phyloP scores from a whole-genome alignment of 192 early-diverging fungal species.

The Diversispora eburnea region DNA sequence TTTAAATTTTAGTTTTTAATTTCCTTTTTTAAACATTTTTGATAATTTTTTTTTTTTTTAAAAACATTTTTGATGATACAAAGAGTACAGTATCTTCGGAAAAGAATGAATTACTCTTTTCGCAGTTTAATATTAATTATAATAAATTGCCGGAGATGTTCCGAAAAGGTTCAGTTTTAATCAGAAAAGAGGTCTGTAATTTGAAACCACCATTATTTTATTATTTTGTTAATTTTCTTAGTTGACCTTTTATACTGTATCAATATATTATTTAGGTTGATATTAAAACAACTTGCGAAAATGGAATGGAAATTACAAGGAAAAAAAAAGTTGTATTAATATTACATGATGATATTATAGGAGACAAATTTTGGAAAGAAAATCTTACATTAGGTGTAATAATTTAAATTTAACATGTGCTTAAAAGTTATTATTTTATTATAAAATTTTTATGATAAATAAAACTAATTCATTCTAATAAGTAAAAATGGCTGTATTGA shows the following conservation, averaged over 20 bases:
- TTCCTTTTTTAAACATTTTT: background rate
- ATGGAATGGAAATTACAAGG: slow-evolving; percentile 37
- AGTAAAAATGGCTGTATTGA: no score
- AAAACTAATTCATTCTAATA: no score
- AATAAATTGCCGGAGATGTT: slow-evolving; percentile 77
- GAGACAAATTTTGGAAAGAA: slow-evolving; percentile 67
- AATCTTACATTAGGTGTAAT: background rate
- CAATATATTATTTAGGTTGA: slow-evolving; percentile 15
- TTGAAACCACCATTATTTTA: slow-evolving; percentile 27
- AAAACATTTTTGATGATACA: background rate
- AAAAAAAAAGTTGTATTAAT: slow-evolving; percentile 52
- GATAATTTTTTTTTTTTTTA: slow-evolving; percentile 7
- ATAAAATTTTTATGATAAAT: no score
- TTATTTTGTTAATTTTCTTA: background rate
- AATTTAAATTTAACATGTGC: no score
- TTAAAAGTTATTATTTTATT: no score
- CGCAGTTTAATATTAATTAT: slow-evolving; percentile 85
- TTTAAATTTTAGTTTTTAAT: no score
- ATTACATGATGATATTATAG: slow-evolving; percentile 71
- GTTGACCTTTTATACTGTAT: no score
- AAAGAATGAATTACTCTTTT: slow-evolving; percentile 91
- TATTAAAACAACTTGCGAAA: slow-evolving; percentile 24
- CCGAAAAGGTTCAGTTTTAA: slow-evolving; percentile 81
- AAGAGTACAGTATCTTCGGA: slow-evolving; percentile 82
- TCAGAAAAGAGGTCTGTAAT: slow-evolving; percentile 54